A percentile compares a stretch with the other conserved stretches of the same genome.
Conservation (phyloP, 352 stramenopile species). For the Pythium guiyangense region DNA sequence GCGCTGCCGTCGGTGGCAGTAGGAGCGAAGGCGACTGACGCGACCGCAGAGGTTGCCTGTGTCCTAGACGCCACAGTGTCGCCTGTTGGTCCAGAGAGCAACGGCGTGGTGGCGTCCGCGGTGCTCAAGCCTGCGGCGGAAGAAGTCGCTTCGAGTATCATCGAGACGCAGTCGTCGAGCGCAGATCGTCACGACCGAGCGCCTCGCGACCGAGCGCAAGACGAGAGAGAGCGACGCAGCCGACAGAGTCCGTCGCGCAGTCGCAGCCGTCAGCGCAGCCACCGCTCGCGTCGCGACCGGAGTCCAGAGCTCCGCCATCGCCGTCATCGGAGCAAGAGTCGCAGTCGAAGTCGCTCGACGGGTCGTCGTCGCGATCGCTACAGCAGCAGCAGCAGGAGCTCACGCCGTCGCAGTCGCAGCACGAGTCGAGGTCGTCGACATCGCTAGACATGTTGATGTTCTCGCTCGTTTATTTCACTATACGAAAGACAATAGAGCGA, state of each 20-base stretch:
- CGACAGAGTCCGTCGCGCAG: constrained; percentile 9
- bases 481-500: not conserved
- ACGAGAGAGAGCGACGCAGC: not conserved
- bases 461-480: not conserved
- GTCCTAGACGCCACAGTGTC: not conserved
- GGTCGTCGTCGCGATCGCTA: constrained; percentile 1
- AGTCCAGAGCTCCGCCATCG: not conserved
- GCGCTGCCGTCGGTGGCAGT: not conserved
- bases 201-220: not conserved
- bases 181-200: not conserved
- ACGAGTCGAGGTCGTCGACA: constrained; percentile 11
- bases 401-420: constrained; percentile 8
- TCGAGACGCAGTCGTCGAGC: not conserved
- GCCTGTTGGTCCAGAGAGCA: constrained; percentile 4
- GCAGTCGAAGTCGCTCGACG: constrained; percentile 17
- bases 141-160: no score
- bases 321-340: not conserved
- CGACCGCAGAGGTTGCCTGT: not conserved
- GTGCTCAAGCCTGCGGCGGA: not conserved
- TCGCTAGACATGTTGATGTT: constrained; percentile 3
- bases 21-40: not conserved
- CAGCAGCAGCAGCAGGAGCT: constrained; percentile 1
- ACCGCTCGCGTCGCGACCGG: constrained; percentile 12
- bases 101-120: not conserved
- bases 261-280: constrained; percentile 15